Conservation (phyloP, 2,329 filamentous ascomycete species). For the Arthrobotrys megalospora region DNA sequence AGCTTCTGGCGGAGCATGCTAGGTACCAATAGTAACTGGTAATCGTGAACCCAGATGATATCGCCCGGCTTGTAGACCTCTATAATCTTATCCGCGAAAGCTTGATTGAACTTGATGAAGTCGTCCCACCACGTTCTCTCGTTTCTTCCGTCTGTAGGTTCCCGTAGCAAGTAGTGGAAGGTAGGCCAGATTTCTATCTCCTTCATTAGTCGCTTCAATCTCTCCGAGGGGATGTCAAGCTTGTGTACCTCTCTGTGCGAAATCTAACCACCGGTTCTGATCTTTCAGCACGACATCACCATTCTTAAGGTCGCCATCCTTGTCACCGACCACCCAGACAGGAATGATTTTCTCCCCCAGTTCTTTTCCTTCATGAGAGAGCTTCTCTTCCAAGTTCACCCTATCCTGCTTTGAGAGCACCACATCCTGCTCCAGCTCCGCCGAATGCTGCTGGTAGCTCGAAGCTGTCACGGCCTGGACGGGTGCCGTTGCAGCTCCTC, state of each 20-base stretch:
- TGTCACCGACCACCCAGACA: slow-evolving; percentile 88
- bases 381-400: slow-evolving; percentile 79
- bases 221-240: background rate
- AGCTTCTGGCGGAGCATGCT: slow-evolving; percentile 88
- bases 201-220: slow-evolving; percentile 37
- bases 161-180: slow-evolving; percentile 96
- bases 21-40: slow-evolving; percentile 90
- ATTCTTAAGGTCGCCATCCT: slow-evolving; percentile 74
- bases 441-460: slow-evolving; percentile 48
- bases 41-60: slow-evolving; percentile 93
- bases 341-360: slow-evolving; percentile 78
- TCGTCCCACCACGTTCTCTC: slow-evolving; percentile 90
- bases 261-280: slow-evolving; percentile 88
- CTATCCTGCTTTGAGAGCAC: slow-evolving; percentile 80
- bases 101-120: slow-evolving; percentile 92
- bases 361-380: slow-evolving; percentile 41
- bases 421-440: slow-evolving; percentile 73
- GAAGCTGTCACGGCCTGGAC: slow-evolving; percentile 40
- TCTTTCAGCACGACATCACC: slow-evolving; percentile 82
- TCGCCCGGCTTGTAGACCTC: slow-evolving; percentile 93
- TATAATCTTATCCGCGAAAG: slow-evolving; percentile 90
- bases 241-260: slow-evolving; percentile 78
- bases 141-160: slow-evolving; percentile 83
- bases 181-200: slow-evolving; percentile 84
- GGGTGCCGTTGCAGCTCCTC: slow-evolving; percentile 54